Percentiles rank a stretch among this genome's conserved stretches.
Evolutionary conservation across 2,329 filamentous ascomycete species (phyloP).

Genomic region (Aspergillus sp.): DNA sequence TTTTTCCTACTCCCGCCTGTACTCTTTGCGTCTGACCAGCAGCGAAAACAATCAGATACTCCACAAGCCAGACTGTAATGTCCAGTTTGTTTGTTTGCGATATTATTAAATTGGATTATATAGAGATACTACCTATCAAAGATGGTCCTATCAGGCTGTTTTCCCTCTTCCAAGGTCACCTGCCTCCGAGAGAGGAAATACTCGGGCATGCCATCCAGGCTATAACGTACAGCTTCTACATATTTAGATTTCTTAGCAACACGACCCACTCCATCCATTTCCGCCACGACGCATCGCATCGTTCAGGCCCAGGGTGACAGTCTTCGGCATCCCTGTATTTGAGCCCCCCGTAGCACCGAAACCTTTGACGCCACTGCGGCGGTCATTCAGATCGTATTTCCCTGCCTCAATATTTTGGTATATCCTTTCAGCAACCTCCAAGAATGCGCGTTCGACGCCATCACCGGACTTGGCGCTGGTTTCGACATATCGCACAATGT

Average conservation of each 20-base stretch:
- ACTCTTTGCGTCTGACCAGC: too few species aligned
- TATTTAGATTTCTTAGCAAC: conserved; percentile 29
- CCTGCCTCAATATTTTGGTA: conserved; percentile 96
- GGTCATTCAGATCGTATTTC: conserved; percentile 89
- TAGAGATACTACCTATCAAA: too few species aligned
- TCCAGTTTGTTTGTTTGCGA: too few species aligned
- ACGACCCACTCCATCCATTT: conserved; percentile 34
- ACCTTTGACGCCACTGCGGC: conserved; percentile 84
- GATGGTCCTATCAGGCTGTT: too few species aligned
- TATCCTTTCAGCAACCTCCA: conserved; percentile 91
- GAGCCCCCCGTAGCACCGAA: conserved; percentile 42
- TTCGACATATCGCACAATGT: conserved; percentile 90
- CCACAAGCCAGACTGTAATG: too few species aligned
- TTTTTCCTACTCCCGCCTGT: too few species aligned
- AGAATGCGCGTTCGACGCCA: conserved; percentile 88
- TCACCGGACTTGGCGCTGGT: conserved; percentile 95
- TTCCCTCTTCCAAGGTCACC: too few species aligned
- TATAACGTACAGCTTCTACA: not conserved
- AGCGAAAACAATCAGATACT: too few species aligned
- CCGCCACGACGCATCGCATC: conserved; percentile 45
- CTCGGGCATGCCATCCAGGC: not conserved
- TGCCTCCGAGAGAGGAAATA: too few species aligned
- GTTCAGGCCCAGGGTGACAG: conserved; percentile 45
- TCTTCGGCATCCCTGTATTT: conserved; percentile 34
- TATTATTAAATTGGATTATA: too few species aligned